Percentiles rank a stretch among this genome's conserved stretches.
Conservation (phyloP, 306 rosid species). For the Parietaria judaica region DNA sequence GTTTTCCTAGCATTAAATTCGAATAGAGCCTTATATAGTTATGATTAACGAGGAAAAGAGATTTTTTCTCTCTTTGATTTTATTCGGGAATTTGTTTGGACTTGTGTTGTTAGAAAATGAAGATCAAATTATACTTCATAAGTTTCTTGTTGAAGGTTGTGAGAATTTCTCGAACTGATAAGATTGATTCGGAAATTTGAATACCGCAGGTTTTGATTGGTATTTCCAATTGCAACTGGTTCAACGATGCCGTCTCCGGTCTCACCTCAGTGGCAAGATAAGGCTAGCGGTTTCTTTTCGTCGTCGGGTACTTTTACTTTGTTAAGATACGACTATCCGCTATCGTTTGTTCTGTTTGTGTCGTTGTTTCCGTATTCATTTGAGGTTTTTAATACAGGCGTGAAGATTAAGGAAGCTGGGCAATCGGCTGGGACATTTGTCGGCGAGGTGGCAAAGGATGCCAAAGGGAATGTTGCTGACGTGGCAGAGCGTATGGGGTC, state of each 20-base stretch:
- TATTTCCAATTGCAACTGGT: conserved; percentile 9
- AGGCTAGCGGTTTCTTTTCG: conserved; percentile 82
- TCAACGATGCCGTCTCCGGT: conserved; percentile 61
- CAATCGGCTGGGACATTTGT: conserved; percentile 88
- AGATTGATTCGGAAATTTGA: too few relatives aligned
- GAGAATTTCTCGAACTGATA: neutral
- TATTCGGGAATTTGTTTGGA: neutral
- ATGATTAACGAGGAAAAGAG: neutral
- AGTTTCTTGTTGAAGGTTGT: neutral
- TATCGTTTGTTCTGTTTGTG: conserved; percentile 7
- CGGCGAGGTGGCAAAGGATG: conserved; percentile 83
- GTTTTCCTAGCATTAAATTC: neutral
- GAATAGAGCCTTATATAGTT: neutral
- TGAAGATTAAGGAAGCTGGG: conserved; percentile 79
- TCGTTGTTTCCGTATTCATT: conserved; percentile 8
- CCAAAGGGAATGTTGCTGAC: conserved; percentile 69
- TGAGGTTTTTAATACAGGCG: conserved; percentile 42
- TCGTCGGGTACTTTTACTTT: conserved; percentile 57
- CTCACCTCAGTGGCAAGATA: conserved; percentile 84
- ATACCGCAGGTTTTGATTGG: conserved; percentile 29
- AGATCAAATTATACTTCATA: neutral
- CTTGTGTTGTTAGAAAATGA: neutral
- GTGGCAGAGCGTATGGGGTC: conserved; percentile 74
- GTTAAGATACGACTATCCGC: too few relatives aligned
- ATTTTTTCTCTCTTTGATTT: neutral